Percentiles rank a stretch among this genome's conserved stretches.
Evolutionary conservation across 1,284 basidiomycete species (phyloP).

Genomic region (Schizopora paradoxa): DNA sequence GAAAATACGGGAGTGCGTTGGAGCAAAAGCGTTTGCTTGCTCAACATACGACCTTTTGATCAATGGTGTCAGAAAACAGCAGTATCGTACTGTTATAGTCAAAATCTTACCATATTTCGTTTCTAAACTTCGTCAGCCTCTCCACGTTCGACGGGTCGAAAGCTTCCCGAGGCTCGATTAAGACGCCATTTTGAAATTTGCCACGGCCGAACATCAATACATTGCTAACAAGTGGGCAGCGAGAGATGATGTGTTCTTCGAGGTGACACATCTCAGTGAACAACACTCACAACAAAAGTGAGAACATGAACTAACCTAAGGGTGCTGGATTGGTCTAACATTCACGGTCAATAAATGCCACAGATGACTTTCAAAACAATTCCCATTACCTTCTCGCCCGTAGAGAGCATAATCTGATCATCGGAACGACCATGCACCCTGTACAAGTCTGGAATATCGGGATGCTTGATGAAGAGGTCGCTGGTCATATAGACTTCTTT

Average conservation of each 20-base stretch:
- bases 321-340: slow-evolving; percentile 24
- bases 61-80: neutral
- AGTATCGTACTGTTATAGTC: neutral
- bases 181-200: slow-evolving; percentile 19
- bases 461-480: slow-evolving; percentile 27
- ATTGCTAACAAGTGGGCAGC: slow-evolving; percentile 13
- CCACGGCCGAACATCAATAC: slow-evolving; percentile 21
- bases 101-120: slow-evolving; percentile 22
- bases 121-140: slow-evolving; percentile 17
- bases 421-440: slow-evolving; percentile 22
- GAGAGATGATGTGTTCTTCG: slow-evolving; percentile 18
- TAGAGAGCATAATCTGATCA: slow-evolving; percentile 26
- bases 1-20: slow-evolving; percentile 26
- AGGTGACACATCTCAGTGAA: no score
- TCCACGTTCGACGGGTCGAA: slow-evolving; percentile 13
- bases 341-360: neutral
- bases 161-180: slow-evolving; percentile 17
- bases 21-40: slow-evolving; percentile 24
- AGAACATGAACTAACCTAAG: slow-evolving; percentile 7
- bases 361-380: neutral
- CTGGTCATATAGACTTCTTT: slow-evolving; percentile 27
- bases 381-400: slow-evolving; percentile 29
- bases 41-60: slow-evolving; percentile 22
- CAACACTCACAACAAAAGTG: no score
- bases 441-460: slow-evolving; percentile 22